These are phyloP conservation scores for Kockiozyma suomiensis DNA, from an alignment of 805 yeast species.

Conservation along the genomic window DNA sequence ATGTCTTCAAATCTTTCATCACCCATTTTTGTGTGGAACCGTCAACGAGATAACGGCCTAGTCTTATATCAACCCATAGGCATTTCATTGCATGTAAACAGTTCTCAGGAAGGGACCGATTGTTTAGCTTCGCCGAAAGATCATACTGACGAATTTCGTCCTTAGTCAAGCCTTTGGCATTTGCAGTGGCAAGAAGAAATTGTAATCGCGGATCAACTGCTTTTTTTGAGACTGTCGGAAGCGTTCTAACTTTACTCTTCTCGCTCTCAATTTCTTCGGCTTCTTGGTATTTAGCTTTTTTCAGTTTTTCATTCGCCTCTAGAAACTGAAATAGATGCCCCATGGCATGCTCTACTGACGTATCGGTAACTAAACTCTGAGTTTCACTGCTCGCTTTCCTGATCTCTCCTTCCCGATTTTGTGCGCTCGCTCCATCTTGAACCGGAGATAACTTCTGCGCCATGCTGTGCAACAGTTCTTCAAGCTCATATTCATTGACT, in stretches of 20 bases:
- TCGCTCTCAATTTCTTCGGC: too few relatives aligned
- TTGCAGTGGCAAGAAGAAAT: neutral
- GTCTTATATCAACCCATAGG: neutral
- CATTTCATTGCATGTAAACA: neutral
- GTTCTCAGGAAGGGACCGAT: neutral
- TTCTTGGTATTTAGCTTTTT: too few relatives aligned
- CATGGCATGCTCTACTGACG: too few relatives aligned
- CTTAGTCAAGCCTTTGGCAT: neutral
- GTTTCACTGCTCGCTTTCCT: too few relatives aligned
- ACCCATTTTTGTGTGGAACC: neutral
- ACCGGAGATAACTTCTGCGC: too few relatives aligned
- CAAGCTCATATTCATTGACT: too few relatives aligned
- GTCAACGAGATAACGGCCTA: constrained; percentile 1
- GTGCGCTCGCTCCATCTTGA: too few relatives aligned
- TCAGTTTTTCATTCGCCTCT: too few relatives aligned
- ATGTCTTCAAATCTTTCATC: neutral
- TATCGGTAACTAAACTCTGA: too few relatives aligned
- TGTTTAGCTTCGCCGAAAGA: neutral
- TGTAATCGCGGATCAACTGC: neutral
- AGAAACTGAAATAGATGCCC: too few relatives aligned
- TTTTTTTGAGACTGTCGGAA: neutral
- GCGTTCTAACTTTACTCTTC: neutral
- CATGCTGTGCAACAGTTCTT: too few relatives aligned
- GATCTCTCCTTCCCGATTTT: too few relatives aligned
- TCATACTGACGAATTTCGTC: neutral